A percentile compares a stretch with the other conserved stretches of the same genome.
Evolutionary conservation across 257 asterid genomes (phyloP).

Genomic region (Ilex asprella): DNA sequence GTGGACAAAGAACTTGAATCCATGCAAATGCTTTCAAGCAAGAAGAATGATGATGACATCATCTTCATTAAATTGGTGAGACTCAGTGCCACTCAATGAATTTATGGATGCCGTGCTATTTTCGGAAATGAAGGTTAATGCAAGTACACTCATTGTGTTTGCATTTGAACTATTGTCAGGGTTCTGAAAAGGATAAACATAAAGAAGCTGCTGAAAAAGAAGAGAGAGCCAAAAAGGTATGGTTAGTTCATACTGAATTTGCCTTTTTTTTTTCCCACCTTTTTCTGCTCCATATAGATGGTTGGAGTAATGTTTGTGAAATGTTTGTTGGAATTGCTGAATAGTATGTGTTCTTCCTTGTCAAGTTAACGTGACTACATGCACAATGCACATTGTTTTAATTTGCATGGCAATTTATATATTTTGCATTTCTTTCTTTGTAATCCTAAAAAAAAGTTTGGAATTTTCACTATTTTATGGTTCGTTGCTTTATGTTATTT

Average conservation of each 20-base stretch:
- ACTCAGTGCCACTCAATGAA: too few species aligned
- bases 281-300: background rate
- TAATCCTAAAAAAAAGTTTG: too few species aligned
- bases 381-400: background rate
- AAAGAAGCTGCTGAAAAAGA: conserved; percentile 5
- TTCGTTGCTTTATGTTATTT: too few species aligned
- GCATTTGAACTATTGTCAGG: background rate
- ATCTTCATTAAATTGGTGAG: conserved; percentile 40
- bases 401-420: too few species aligned
- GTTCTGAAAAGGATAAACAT: conserved; percentile 2
- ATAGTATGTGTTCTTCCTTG: too few species aligned
- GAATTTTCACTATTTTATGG: too few species aligned
- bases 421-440: too few species aligned
- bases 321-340: too few species aligned
- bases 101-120: too few species aligned
- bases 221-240: conserved; percentile 2
- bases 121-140: too few species aligned
- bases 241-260: background rate
- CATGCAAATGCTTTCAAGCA: conserved; percentile 63
- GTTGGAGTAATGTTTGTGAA: background rate
- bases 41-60: conserved; percentile 48
- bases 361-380: background rate
- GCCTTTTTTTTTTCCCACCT: background rate
- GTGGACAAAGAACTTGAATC: conserved; percentile 57
- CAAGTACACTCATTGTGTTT: background rate